phyloP scores from a whole-genome alignment of 1,139 yeast genomes.

The Candida frijolesensis region DNA sequence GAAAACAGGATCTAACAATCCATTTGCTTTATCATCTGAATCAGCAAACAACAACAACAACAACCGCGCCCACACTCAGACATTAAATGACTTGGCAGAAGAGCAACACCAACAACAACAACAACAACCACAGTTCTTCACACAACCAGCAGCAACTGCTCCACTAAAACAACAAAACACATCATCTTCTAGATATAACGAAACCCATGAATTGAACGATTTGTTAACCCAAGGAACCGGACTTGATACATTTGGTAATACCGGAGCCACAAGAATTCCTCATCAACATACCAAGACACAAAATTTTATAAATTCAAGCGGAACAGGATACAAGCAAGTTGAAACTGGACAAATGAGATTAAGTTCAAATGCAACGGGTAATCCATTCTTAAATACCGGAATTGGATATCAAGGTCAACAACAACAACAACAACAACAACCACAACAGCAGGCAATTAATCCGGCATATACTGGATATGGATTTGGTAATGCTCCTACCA shows the following conservation, averaged over 20 bases:
- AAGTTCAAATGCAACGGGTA: slow-evolving; percentile 52
- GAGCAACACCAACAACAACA: slow-evolving; percentile 27
- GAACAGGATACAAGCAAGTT: slow-evolving; percentile 74
- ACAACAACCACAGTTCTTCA: slow-evolving; percentile 24
- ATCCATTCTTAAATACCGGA: slow-evolving; percentile 78
- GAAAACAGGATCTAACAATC: slow-evolving; percentile 86
- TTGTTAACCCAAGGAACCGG: slow-evolving; percentile 88
- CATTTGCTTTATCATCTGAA: slow-evolving; percentile 64
- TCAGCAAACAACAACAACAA: slow-evolving; percentile 8
- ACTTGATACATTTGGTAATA: slow-evolving; percentile 92
- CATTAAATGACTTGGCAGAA: slow-evolving; percentile 25
- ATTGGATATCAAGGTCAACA: slow-evolving; percentile 69
- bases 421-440: slow-evolving; percentile 27
- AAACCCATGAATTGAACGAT: slow-evolving; percentile 72
- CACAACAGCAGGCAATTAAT: slow-evolving; percentile 19
- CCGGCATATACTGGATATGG: slow-evolving; percentile 86
- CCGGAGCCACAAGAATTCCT: slow-evolving; percentile 86
- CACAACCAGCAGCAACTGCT: slow-evolving; percentile 25
- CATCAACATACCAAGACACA: slow-evolving; percentile 89
- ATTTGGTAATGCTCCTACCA: slow-evolving; percentile 65
- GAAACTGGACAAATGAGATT: slow-evolving; percentile 37
- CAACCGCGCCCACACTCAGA: slow-evolving; percentile 24
- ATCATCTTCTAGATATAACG: slow-evolving; percentile 47
- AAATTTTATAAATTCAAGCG: slow-evolving; percentile 81
- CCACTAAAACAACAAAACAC: slow-evolving; percentile 25